Base-by-base conservation (phyloP, 768 basidiomycete genomes). In the Suillus placidus region DNA sequence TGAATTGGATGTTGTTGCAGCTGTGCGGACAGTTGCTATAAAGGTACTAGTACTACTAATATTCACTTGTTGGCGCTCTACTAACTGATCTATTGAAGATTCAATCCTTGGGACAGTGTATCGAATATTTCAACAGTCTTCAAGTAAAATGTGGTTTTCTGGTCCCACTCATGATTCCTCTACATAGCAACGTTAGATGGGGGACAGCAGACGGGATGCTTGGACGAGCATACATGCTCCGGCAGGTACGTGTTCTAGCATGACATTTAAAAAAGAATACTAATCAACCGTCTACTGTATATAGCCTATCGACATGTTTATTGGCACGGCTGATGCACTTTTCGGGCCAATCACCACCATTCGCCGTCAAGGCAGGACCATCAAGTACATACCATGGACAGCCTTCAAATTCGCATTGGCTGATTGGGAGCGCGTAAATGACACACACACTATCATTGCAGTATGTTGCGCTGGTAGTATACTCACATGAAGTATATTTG, bases 1-100 rank as follows among this genome's bases (percentile, higher is more conserved):
- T 20, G 74, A 71, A 1, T 66, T 78, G 0, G 73, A 79, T 68
- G 75, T 76, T 4, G 69, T 80, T 45, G 74, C 77, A 6, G 70
- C 74, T 2, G 70, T 79, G 13, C 64, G 68, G 1, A 79, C 73
- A 0, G 62, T 79, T 2, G 71, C 71, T 1, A 69, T 78, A 66
- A 78, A 77, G 69, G 75, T 76, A 64, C 60, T 73, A 67, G n/a
- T 45, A 37, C 54, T 45, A 37, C 54, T 23, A 49, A 23, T n/a
- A 63, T 52, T 38, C 52, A 37, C 62, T 23, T 26, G 20, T 38
- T 30, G 30, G 26, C 54, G 9, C 54, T 55, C 30, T 55, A 30
- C 72, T 43, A 43, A 43, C 42, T 43, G 42, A 43, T 43, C 42
- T 43, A 43, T 43, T 43, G 42, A 43, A 43, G 74, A 75, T 73